A percentile compares a stretch with the other conserved stretches of the same genome.
Conservation (phyloP, 768 basidiomycete species). For the Goffeauzyma gilvescens region DNA sequence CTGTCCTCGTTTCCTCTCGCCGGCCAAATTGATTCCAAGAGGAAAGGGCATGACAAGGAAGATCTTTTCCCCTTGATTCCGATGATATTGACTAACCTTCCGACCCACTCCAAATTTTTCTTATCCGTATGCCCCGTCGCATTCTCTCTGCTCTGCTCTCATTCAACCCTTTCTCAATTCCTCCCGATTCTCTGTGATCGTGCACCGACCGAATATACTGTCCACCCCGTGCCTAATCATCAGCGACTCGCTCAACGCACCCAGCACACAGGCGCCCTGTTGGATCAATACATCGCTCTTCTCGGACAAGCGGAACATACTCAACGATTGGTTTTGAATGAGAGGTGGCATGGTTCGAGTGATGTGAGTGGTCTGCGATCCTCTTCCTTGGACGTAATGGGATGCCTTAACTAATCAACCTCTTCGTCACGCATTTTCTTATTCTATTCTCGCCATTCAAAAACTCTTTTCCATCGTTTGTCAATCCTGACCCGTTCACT, state of each 20-base stretch:
- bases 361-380: constrained; percentile 19
- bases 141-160: too few species aligned
- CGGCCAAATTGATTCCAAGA: too few species aligned
- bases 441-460: too few species aligned
- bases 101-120: not conserved
- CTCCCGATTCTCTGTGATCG: not conserved
- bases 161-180: not conserved
- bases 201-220: not conserved
- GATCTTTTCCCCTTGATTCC: too few species aligned
- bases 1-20: not conserved
- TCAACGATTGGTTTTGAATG: constrained; percentile 28
- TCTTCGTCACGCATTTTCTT: too few species aligned
- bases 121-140: too few species aligned
- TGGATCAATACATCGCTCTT: constrained; percentile 32
- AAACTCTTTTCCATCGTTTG: not conserved
- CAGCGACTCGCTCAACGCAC: constrained; percentile 21
- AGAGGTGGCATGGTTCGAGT: constrained; percentile 27
- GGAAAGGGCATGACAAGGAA: too few species aligned
- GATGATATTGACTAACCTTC: not conserved
- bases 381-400: too few species aligned
- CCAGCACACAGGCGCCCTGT: constrained; percentile 24
- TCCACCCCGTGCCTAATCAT: not conserved
- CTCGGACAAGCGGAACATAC: constrained; percentile 33
- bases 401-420: constrained; percentile 7
- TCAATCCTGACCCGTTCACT: too few species aligned